These are phyloP conservation scores for Cerrena zonata DNA, from an alignment of 1,284 basidiomycete species.

Conservation along the genomic window DNA sequence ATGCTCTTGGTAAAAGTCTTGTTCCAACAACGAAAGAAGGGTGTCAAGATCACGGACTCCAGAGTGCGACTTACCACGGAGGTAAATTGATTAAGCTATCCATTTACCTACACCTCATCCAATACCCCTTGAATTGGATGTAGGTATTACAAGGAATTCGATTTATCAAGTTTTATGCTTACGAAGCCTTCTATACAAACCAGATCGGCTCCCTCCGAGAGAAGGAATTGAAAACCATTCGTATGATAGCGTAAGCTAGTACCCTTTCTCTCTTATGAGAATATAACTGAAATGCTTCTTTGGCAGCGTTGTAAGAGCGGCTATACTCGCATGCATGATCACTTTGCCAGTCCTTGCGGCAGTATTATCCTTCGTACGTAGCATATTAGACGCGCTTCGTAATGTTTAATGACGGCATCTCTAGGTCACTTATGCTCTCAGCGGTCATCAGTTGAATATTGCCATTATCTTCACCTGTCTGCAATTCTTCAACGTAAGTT, in stretches of 20 bases:
- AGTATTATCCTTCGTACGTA: constrained; percentile 63
- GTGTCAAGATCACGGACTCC: constrained; percentile 69
- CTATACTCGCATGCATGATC: constrained; percentile 51
- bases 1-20: constrained; percentile 56
- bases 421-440: constrained; percentile 65
- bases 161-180: constrained; percentile 56
- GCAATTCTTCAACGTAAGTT: constrained; percentile 67
- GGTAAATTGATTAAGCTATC: constrained; percentile 28
- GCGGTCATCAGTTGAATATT: constrained; percentile 59
- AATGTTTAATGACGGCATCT: too few species aligned
- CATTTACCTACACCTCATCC: not conserved
- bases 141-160: constrained; percentile 60
- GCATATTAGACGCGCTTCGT: not conserved
- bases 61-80: constrained; percentile 63
- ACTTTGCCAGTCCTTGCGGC: constrained; percentile 65
- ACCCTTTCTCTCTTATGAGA: not conserved
- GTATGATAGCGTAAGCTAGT: constrained; percentile 42
- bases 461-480: constrained; percentile 71
- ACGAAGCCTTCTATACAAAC: constrained; percentile 58
- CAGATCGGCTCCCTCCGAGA: constrained; percentile 47
- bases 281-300: constrained; percentile 5
- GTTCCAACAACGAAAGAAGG: constrained; percentile 58
- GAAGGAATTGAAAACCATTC: constrained; percentile 48
- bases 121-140: not conserved
- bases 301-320: constrained; percentile 45